phyloP scores from a whole-genome alignment of 306 rosid species.

The Dicorynia guianensis region DNA sequence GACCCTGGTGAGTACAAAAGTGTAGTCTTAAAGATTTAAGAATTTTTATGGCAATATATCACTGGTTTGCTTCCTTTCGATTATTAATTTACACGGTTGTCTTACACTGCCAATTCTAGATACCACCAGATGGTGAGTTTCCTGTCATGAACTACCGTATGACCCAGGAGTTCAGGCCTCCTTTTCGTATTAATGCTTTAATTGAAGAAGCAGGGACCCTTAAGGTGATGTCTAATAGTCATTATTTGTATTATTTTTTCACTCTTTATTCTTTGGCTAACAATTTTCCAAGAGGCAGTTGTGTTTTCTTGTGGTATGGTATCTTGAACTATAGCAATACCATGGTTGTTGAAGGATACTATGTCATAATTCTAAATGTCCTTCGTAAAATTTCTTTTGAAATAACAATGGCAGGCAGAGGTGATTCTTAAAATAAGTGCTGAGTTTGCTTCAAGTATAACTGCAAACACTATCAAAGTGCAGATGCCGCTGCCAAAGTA shows the following conservation, averaged over 20 bases:
- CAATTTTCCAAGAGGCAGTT: not conserved
- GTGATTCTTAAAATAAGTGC: constrained; percentile 75
- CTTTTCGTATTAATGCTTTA: constrained; percentile 78
- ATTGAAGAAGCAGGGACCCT: constrained; percentile 77
- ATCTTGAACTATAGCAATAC: constrained; percentile 16
- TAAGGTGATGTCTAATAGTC: constrained; percentile 58
- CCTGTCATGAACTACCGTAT: constrained; percentile 90
- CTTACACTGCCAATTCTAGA: constrained; percentile 48
- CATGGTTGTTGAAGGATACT: constrained; percentile 24
- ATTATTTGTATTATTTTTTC: not conserved
- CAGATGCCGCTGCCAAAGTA: constrained; percentile 83
- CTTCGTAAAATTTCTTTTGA: not conserved
- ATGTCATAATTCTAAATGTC: not conserved
- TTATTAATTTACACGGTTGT: constrained; percentile 33
- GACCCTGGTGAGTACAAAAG: constrained; percentile 65
- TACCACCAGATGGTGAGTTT: constrained; percentile 88
- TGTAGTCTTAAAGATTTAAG: not conserved
- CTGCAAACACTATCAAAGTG: constrained; percentile 76
- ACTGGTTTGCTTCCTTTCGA: constrained; percentile 24
- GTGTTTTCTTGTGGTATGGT: constrained; percentile 22
- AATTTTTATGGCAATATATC: not conserved
- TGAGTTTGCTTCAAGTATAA: constrained; percentile 74
- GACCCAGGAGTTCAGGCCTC: constrained; percentile 89
- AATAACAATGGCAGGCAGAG: constrained; percentile 65
- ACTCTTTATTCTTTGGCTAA: constrained; percentile 13